Percentiles rank a stretch among this genome's conserved stretches.
Conservation (phyloP, 345 rosid genomes). For the Clausena lansium region DNA sequence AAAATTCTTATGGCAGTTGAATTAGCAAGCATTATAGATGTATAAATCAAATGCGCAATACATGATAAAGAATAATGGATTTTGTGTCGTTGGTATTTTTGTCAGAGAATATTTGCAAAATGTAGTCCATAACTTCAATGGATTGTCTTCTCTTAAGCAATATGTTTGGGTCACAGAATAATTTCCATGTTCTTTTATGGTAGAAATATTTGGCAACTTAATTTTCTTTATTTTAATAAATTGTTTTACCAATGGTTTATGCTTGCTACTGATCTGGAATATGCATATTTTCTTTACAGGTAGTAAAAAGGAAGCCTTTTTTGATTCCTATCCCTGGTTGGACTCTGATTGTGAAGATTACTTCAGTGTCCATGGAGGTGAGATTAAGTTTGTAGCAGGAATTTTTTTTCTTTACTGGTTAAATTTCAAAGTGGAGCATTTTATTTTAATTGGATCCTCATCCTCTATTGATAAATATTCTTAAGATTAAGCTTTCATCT, state of each 20-base stretch:
- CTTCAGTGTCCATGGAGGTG: constrained; percentile 59
- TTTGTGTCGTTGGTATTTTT: not conserved
- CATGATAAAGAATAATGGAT: not conserved
- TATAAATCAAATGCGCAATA: not conserved
- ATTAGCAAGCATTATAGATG: not conserved
- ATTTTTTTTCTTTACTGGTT: not conserved
- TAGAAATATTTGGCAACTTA: not conserved
- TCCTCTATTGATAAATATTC: not conserved
- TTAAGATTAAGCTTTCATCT: not conserved
- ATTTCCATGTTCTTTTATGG: not conserved
- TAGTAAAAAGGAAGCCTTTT: constrained; percentile 37
- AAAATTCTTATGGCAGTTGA: not conserved
- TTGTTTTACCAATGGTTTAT: not conserved
- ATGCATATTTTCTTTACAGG: constrained; percentile 29
- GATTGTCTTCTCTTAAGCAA: not conserved
- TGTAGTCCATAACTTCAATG: not conserved
- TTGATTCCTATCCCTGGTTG: constrained; percentile 58
- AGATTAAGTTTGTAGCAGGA: constrained; percentile 11
- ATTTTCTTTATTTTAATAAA: not conserved
- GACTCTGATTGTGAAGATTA: constrained; percentile 71
- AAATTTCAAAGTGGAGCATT: not conserved
- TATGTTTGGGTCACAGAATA: not conserved
- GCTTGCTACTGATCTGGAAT: not conserved
- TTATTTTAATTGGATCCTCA: not conserved
- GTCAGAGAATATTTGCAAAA: not conserved